Percentiles rank a stretch among this genome's conserved stretches.
Conservation (phyloP, 164 flowering plant species). For the Stephania japonica region DNA sequence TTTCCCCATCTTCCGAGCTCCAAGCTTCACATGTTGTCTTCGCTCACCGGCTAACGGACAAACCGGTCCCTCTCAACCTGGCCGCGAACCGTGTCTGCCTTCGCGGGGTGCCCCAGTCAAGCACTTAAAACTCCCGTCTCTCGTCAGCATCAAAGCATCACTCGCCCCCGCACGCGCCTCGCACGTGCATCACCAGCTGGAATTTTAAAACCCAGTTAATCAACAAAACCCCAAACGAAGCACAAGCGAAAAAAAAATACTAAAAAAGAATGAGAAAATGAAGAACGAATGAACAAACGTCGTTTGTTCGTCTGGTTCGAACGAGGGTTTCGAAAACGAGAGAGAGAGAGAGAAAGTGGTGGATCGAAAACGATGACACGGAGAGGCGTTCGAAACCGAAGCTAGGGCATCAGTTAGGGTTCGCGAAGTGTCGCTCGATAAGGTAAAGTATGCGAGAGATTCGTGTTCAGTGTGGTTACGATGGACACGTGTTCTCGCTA, state of each 20-base stretch:
- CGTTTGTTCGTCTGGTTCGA: not conserved
- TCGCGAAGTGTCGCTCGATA: too few relatives aligned
- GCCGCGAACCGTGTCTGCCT: not conserved
- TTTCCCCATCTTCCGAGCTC: not conserved
- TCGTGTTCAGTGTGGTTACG: too few relatives aligned
- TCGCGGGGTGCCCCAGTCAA: too few relatives aligned
- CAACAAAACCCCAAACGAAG: not conserved
- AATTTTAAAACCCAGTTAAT: not conserved
- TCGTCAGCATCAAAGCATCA: not conserved
- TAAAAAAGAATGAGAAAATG: not conserved
- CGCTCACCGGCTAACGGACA: not conserved
- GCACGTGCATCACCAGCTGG: not conserved
- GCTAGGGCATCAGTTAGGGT: not conserved
- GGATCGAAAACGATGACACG: not conserved
- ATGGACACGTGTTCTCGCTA: too few relatives aligned
- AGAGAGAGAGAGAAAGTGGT: not conserved
- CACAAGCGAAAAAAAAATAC: not conserved
- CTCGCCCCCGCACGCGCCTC: not conserved
- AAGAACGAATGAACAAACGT: not conserved
- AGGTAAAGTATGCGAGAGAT: too few relatives aligned
- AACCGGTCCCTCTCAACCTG: not conserved
- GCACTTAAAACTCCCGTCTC: not conserved
- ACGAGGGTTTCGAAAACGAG: not conserved
- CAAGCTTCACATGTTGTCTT: not conserved
- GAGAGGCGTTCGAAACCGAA: not conserved